Percentiles rank a stretch among this genome's conserved stretches.
Evolutionary conservation across 306 rosid species (phyloP).

Genomic region (Begonia fuchsioides): DNA sequence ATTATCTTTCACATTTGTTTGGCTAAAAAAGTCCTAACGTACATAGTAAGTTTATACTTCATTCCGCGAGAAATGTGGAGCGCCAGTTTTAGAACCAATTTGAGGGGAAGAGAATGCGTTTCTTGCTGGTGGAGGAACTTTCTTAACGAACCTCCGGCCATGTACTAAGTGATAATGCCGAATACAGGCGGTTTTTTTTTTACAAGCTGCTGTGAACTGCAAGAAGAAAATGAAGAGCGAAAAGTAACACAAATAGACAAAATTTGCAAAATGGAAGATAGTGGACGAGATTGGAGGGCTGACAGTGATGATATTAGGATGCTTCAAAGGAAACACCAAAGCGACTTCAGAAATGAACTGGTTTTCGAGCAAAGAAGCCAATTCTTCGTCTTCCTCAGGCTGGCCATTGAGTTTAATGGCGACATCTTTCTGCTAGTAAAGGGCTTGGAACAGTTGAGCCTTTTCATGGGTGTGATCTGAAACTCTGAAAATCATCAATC

Average conservation of each 20-base stretch:
- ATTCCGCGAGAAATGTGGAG: constrained; percentile 70
- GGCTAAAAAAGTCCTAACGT: too few relatives aligned
- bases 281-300: constrained; percentile 8
- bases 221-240: neutral
- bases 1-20: too few relatives aligned
- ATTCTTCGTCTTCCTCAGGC: constrained; percentile 61
- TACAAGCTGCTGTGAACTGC: constrained; percentile 86
- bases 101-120: constrained; percentile 47
- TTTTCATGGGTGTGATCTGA: constrained; percentile 33
- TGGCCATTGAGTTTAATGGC: constrained; percentile 74
- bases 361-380: constrained; percentile 59
- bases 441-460: constrained; percentile 34
- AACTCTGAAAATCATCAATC: too few relatives aligned
- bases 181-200: constrained; percentile 87
- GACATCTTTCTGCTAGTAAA: constrained; percentile 54
- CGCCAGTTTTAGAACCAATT: constrained; percentile 56
- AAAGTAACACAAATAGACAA: too few relatives aligned
- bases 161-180: constrained; percentile 75
- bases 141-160: constrained; percentile 68
- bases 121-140: constrained; percentile 67
- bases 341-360: constrained; percentile 76
- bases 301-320: constrained; percentile 76
- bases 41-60: too few relatives aligned
- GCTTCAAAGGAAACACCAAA: constrained; percentile 44
- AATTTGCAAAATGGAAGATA: neutral